Percentiles rank a stretch among this genome's conserved stretches.
These are phyloP conservation scores for Leccinum subtestaceum DNA, from an alignment of 768 basidiomycete species.

Conservation along the genomic window DNA sequence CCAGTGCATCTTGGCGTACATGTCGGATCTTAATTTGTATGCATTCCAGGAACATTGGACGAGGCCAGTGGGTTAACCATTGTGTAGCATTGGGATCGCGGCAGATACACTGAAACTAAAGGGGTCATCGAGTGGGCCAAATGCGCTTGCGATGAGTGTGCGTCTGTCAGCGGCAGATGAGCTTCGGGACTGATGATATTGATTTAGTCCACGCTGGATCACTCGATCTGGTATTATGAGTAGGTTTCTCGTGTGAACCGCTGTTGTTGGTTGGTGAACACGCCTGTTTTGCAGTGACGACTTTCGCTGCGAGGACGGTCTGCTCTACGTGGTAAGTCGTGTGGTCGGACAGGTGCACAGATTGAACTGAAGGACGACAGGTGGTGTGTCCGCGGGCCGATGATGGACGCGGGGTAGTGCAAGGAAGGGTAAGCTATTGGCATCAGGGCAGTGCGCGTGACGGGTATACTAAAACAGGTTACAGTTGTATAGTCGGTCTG, in stretches of 20 bases:
- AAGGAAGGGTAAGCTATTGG: constrained; percentile 58
- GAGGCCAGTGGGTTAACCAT: constrained; percentile 3
- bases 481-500: constrained; percentile 68
- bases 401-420: constrained; percentile 65
- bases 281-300: constrained; percentile 46
- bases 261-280: constrained; percentile 1
- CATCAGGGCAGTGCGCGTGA: constrained; percentile 1
- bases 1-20: constrained; percentile 75
- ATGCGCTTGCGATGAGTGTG: constrained; percentile 60
- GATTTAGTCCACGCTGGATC: constrained; percentile 60
- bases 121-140: constrained; percentile 46
- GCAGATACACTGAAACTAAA: constrained; percentile 53
- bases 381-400: constrained; percentile 61
- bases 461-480: constrained; percentile 9
- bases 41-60: constrained; percentile 26
- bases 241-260: constrained; percentile 31
- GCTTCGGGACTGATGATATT: constrained; percentile 8
- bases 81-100: constrained; percentile 54
- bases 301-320: constrained; percentile 78
- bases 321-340: constrained; percentile 67
- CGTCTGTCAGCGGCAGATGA: constrained; percentile 23
- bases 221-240: constrained; percentile 80
- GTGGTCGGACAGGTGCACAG: background rate
- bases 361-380: constrained; percentile 33
- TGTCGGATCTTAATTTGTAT: constrained; percentile 78